Percentiles rank a stretch among this genome's conserved stretches.
Evolutionary conservation across 768 basidiomycete species (phyloP).

Genomic region (Leccinum incarnatum): DNA sequence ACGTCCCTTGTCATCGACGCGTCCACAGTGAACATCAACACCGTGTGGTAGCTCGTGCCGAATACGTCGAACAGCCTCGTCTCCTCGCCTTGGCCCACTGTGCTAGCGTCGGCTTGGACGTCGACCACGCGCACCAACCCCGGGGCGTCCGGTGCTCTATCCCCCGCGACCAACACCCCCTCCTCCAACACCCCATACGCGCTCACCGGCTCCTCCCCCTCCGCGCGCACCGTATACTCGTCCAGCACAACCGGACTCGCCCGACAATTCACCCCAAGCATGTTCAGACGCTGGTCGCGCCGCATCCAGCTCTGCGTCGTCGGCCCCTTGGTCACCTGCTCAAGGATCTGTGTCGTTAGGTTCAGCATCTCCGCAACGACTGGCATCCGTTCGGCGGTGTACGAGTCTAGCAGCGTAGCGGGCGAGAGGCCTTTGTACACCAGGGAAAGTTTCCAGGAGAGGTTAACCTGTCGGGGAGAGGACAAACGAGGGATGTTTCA

Average conservation of each 20-base stretch:
- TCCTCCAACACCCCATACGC: constrained; percentile 22
- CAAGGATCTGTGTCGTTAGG: constrained; percentile 31
- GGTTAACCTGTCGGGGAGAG: constrained; percentile 44
- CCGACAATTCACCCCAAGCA: constrained; percentile 37
- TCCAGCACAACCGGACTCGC: constrained; percentile 37
- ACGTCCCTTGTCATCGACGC: neutral
- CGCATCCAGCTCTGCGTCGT: neutral
- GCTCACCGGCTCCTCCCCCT: constrained; percentile 1
- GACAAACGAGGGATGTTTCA: constrained; percentile 33
- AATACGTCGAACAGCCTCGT: constrained; percentile 27
- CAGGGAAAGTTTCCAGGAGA: constrained; percentile 46
- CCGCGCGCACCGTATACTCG: constrained; percentile 26
- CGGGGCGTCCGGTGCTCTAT: constrained; percentile 45
- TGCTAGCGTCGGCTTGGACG: neutral
- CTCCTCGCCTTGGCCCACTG: neutral
- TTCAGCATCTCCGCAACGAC: constrained; percentile 46
- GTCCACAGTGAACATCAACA: neutral
- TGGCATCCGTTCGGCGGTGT: constrained; percentile 43
- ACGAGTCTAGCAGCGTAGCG: constrained; percentile 38
- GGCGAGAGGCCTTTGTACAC: constrained; percentile 35
- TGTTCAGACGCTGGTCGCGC: constrained; percentile 8
- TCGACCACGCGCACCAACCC: constrained; percentile 22
- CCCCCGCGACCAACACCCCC: constrained; percentile 37
- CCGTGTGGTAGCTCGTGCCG: neutral
- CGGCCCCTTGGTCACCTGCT: neutral